Evolutionary conservation across 352 stramenopile species (phyloP).

Genomic region (Globisporangium mamillatum): DNA sequence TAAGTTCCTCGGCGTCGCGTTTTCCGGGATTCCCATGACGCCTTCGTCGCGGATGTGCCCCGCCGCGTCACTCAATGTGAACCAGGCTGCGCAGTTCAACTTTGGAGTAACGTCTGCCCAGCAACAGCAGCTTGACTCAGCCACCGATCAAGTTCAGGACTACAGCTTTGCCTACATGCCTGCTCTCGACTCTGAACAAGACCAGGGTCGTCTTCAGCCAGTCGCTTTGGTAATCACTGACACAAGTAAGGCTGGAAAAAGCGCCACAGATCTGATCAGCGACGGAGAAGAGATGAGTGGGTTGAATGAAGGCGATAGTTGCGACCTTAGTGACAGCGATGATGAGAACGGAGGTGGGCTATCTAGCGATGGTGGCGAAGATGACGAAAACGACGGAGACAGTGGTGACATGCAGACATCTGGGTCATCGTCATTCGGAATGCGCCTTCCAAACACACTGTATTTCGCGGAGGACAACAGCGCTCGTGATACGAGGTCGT

Average conservation of each 20-base stretch:
- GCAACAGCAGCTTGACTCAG: background rate
- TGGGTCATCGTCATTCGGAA: background rate
- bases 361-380: background rate
- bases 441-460: background rate
- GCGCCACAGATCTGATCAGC: background rate
- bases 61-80: constrained; percentile 83
- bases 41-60: constrained; percentile 60
- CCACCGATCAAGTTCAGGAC: background rate
- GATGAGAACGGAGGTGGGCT: background rate
- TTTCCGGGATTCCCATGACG: constrained; percentile 48
- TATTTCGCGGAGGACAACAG: background rate
- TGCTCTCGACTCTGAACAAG: constrained; percentile 31
- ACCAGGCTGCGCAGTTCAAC: constrained; percentile 78
- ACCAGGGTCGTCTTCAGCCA: constrained; percentile 42
- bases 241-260: constrained; percentile 2
- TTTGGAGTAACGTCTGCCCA: constrained; percentile 35
- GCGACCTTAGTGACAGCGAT: constrained; percentile 21
- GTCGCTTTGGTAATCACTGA: constrained; percentile 26
- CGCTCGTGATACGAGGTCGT: background rate
- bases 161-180: constrained; percentile 37
- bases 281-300: constrained; percentile 6
- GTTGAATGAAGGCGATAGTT: constrained; percentile 10
- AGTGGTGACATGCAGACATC: background rate
- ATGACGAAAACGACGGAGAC: background rate
- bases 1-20: constrained; percentile 84